Evolutionary conservation across 441 rosid genomes (phyloP), one percentile per base, ranked within the genome.

Genomic region (Viola pubescens): DNA sequence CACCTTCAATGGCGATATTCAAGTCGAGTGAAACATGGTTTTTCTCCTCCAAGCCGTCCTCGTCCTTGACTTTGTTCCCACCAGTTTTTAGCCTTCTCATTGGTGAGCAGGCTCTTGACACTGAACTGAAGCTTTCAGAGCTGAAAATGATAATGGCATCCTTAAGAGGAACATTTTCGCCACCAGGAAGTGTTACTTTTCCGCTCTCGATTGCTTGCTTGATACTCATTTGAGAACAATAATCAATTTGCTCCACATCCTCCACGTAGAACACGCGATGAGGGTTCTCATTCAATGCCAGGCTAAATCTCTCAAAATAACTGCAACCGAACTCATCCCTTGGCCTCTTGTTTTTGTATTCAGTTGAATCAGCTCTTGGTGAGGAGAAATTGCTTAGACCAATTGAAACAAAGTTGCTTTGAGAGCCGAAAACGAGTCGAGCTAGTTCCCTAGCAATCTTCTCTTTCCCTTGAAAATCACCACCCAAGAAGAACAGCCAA

Each of bases 271-370:
- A 79, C 46, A 86, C 94, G 12, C 85, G 72, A 47, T 76, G 83
- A 8, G 90, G 94, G 53, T 84, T 84, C 76, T 86, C 86, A 50
- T 86, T 82, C 81, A 84, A 71, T 2, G 82, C 85, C 52, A 80
- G 70, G 0, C 78, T 79, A 6, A 86, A 64, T 49, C 79, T 79
- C 60, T 81, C 79, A 6, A 73, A 11, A 58, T 78, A 76, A 6
- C 64, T 37, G 51, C 67, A 58, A 4, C 75, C 73, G 12, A 52
- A 9, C 26, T 75, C 84, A 8, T 65, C 75, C 60, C 83, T 74
- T 54, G 70, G 53, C 61, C 81, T 79, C 70, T 77, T 83, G 6
- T 72, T 79, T 43, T 59, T 69, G 12, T 54, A 52, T 26, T 73
- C 76, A 3, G 44, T 63, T 5, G 62, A 65, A 38, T 68, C 73